Percentiles rank a stretch among this genome's conserved stretches.
Conservation (phyloP, 495 filamentous ascomycete genomes). For the Penicillium bovifimosum region DNA sequence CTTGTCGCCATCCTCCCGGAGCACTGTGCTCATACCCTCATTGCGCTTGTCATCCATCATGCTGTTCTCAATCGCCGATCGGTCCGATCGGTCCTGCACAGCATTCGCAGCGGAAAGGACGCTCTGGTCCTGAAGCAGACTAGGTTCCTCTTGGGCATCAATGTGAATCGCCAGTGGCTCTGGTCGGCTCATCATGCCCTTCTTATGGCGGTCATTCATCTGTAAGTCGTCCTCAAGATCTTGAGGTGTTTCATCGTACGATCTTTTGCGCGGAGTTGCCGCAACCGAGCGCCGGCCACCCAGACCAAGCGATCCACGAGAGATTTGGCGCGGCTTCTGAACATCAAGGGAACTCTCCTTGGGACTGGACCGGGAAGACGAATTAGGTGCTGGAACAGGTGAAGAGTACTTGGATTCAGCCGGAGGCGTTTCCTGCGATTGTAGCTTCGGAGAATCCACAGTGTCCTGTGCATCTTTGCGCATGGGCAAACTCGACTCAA, state of each 20-base stretch:
- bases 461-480: background rate
- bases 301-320: conserved; percentile 12
- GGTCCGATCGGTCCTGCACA: conserved; percentile 18
- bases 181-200: conserved; percentile 22
- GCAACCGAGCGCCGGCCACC: conserved; percentile 1
- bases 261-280: conserved; percentile 34
- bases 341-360: conserved; percentile 9
- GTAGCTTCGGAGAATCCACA: background rate
- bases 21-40: conserved; percentile 43
- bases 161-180: conserved; percentile 27
- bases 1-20: conserved; percentile 27
- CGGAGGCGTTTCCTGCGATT: background rate
- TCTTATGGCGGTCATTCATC: conserved; percentile 29
- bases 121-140: conserved; percentile 22
- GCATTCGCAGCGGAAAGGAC: conserved; percentile 13
- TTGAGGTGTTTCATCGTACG: conserved; percentile 36
- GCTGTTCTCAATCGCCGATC: conserved; percentile 28
- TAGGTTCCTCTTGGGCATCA: conserved; percentile 29
- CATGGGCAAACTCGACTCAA: background rate
- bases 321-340: conserved; percentile 11
- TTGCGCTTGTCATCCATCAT: conserved; percentile 39
- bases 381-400: background rate
- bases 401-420: conserved; percentile 1
- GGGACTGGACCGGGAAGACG: background rate
- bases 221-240: conserved; percentile 18